phyloP scores from a whole-genome alignment of 2,329 filamentous ascomycete species.

The Sclerotinia nivalis region DNA sequence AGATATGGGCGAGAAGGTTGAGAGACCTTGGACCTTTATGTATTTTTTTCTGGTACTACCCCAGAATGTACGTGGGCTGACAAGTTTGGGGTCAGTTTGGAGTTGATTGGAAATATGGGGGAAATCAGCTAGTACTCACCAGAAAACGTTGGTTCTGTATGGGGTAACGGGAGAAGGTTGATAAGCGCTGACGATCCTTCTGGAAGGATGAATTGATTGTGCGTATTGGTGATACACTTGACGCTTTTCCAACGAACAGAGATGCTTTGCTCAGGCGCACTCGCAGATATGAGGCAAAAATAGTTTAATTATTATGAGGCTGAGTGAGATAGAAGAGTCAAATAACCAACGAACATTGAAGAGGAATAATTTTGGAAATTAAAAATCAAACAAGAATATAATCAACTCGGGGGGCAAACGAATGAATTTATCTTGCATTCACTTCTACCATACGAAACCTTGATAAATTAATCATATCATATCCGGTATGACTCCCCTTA shows the following conservation, averaged over 20 bases:
- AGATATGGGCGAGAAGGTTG: conserved; percentile 12
- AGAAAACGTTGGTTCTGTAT: conserved; percentile 17
- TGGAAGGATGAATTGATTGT: conserved; percentile 10
- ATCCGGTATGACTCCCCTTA: conserved; percentile 21
- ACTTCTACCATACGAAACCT: conserved; percentile 20
- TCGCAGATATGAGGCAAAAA: conserved; percentile 11
- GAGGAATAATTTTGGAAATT: neutral
- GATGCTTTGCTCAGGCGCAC: conserved; percentile 18
- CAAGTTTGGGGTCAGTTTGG: conserved; percentile 12
- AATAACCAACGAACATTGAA: conserved; percentile 4
- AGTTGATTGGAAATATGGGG: conserved; percentile 16
- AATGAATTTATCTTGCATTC: conserved; percentile 24
- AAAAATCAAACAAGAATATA: conserved; percentile 4
- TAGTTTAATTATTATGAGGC: neutral
- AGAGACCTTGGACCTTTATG: conserved; percentile 23
- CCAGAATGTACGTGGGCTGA: conserved; percentile 15
- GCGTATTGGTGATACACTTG: conserved; percentile 22
- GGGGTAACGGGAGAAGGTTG: conserved; percentile 10
- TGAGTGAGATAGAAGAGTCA: conserved; percentile 6
- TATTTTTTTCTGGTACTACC: conserved; percentile 18
- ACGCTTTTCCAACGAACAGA: conserved; percentile 18
- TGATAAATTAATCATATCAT: conserved; percentile 21
- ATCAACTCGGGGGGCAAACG: conserved; percentile 18
- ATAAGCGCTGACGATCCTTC: conserved; percentile 25
- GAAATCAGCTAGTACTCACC: conserved; percentile 14